A percentile compares a stretch with the other conserved stretches of the same genome.
phyloP scores from a whole-genome alignment of 2,329 filamentous ascomycete species.

The Penicillium sp. region DNA sequence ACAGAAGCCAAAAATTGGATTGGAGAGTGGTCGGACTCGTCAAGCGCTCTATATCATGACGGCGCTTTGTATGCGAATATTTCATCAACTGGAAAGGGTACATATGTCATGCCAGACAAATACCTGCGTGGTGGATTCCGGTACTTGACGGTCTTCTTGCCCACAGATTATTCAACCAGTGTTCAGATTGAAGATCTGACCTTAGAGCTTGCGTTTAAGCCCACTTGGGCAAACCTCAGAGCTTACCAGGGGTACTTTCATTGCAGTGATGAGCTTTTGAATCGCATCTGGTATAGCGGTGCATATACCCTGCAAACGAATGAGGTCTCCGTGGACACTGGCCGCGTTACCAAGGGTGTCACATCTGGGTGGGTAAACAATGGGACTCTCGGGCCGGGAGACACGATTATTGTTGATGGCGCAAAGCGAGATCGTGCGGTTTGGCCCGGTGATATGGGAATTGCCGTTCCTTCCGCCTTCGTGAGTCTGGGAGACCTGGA shows the following conservation, averaged over 20 bases:
- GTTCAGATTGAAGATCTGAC: conserved; percentile 38
- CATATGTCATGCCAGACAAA: conserved; percentile 39
- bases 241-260: conserved; percentile 56
- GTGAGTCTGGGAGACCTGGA: conserved; percentile 46
- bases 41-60: conserved; percentile 47
- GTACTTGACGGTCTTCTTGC: conserved; percentile 43
- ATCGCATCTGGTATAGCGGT: conserved; percentile 57
- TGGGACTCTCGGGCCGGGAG: conserved; percentile 37
- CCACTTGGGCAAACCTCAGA: conserved; percentile 51
- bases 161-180: conserved; percentile 28
- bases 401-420: conserved; percentile 44
- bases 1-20: conserved; percentile 50
- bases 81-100: conserved; percentile 28
- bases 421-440: conserved; percentile 44
- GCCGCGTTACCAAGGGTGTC: conserved; percentile 31
- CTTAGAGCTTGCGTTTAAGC: conserved; percentile 49
- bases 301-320: conserved; percentile 54
- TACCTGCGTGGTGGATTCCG: conserved; percentile 45
- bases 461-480: conserved; percentile 46
- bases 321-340: conserved; percentile 37
- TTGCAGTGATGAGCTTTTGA: conserved; percentile 50
- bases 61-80: conserved; percentile 39
- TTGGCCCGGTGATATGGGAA: conserved; percentile 51
- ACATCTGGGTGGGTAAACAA: conserved; percentile 40
- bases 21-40: conserved; percentile 48